phyloP scores from a whole-genome alignment of 306 rosid species.

The Pyrus communis region DNA sequence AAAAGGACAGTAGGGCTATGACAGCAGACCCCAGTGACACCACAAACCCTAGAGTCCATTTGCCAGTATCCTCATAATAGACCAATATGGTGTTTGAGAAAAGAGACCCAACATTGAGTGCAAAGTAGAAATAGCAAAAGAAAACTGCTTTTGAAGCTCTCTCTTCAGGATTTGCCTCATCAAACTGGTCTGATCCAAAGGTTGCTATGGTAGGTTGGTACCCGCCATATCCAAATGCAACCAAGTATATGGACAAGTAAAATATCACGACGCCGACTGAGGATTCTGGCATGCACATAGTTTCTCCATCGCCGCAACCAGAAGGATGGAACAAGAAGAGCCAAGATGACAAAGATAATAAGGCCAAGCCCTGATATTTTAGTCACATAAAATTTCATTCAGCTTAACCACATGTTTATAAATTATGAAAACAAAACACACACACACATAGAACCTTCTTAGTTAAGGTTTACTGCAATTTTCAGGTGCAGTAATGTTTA shows the following conservation, averaged over 20 bases:
- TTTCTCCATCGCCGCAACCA: slow-evolving; percentile 13
- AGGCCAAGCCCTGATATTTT: slow-evolving; percentile 9
- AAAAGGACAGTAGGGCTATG: slow-evolving; percentile 34
- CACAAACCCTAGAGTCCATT: slow-evolving; percentile 53
- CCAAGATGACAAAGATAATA: slow-evolving; percentile 12
- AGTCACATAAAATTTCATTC: background rate
- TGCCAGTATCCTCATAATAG: slow-evolving; percentile 49
- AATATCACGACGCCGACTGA: slow-evolving; percentile 31
- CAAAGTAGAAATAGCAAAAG: slow-evolving; percentile 51
- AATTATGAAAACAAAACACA: too few relatives aligned
- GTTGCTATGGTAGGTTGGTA: slow-evolving; percentile 55
- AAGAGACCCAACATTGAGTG: slow-evolving; percentile 56
- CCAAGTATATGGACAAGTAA: slow-evolving; percentile 51
- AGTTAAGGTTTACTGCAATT: too few relatives aligned
- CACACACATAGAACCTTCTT: too few relatives aligned
- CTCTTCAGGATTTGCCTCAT: slow-evolving; percentile 37
- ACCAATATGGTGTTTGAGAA: slow-evolving; percentile 61
- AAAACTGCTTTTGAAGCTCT: slow-evolving; percentile 40
- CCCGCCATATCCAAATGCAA: slow-evolving; percentile 60
- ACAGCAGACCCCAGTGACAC: slow-evolving; percentile 46
- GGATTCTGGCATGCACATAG: background rate
- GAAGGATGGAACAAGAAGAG: slow-evolving; percentile 7
- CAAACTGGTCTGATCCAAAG: slow-evolving; percentile 61
- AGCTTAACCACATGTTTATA: background rate
- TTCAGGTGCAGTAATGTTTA: too few relatives aligned